phyloP scores from a whole-genome alignment of 1,284 basidiomycete genomes.

The Ceratobasidium sp. region DNA sequence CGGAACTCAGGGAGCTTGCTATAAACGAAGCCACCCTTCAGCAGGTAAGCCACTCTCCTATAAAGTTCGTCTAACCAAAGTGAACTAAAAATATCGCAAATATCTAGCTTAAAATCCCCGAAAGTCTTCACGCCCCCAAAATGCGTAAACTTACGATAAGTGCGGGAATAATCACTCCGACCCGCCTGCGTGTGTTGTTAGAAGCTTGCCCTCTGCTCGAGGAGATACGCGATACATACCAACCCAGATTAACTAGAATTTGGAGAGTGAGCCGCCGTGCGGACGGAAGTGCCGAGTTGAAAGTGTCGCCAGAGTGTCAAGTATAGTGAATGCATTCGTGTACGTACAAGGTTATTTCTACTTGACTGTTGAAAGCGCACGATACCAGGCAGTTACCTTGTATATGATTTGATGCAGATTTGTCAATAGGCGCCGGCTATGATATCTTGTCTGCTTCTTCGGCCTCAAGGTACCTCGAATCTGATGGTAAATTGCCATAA shows the following conservation, averaged over 20 bases:
- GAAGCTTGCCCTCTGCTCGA: slow-evolving; percentile 18
- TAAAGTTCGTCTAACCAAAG: background rate
- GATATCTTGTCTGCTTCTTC: slow-evolving; percentile 5
- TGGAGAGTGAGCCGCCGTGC: slow-evolving; percentile 13
- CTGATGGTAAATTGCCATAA: background rate
- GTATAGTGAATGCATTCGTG: background rate
- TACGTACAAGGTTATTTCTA: background rate
- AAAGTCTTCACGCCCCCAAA: slow-evolving; percentile 3
- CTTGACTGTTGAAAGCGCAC: background rate
- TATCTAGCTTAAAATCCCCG: slow-evolving; percentile 11
- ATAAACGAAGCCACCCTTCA: slow-evolving; percentile 8
- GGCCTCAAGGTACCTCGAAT: background rate
- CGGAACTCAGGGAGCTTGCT: slow-evolving; percentile 9
- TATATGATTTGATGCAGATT: background rate
- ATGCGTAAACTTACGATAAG: slow-evolving; percentile 28
- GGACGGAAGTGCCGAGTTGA: slow-evolving; percentile 14
- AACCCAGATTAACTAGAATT: background rate
- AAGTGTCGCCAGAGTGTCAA: background rate
- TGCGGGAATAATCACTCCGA: slow-evolving; percentile 17
- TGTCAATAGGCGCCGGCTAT: background rate
- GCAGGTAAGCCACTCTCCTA: background rate
- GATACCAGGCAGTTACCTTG: background rate
- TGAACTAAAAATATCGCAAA: background rate
- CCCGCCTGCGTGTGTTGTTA: background rate
- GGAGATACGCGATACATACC: slow-evolving; percentile 28